phyloP scores from a whole-genome alignment of 73 alveolate species.

The Breviolum minutum region DNA sequence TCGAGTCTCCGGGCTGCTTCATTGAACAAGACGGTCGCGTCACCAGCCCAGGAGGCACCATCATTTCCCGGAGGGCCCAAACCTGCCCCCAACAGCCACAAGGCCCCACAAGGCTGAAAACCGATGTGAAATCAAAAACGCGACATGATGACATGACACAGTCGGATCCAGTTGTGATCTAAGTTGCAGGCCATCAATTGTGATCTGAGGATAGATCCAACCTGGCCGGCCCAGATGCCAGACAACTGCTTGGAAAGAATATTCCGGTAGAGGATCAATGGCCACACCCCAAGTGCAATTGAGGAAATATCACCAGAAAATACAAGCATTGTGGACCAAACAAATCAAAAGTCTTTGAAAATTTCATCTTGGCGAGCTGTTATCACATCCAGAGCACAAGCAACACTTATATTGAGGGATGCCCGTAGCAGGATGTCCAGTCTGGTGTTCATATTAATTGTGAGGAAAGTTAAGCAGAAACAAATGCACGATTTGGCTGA shows the following conservation, averaged over 20 bases:
- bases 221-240: background rate
- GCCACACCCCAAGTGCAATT: background rate
- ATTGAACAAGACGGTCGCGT: slow-evolving; percentile 9
- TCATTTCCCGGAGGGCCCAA: slow-evolving; percentile 69
- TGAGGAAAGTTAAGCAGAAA: too few relatives aligned
- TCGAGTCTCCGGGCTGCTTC: slow-evolving; percentile 4
- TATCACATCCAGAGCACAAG: background rate
- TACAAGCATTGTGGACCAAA: background rate
- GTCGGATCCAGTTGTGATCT: background rate
- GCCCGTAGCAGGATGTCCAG: too few relatives aligned
- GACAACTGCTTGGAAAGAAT: too few relatives aligned
- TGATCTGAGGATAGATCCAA: slow-evolving; percentile 78
- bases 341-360: too few relatives aligned
- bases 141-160: background rate
- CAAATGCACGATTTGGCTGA: too few relatives aligned
- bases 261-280: too few relatives aligned
- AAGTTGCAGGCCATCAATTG: slow-evolving; percentile 15
- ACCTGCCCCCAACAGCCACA: background rate
- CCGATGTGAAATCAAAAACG: background rate
- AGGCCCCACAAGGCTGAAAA: too few relatives aligned
- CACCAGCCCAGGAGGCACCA: slow-evolving; percentile 61
- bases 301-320: background rate
- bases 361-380: background rate
- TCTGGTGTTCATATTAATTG: too few relatives aligned
- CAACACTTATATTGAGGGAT: background rate